Evolutionary conservation across 148 eudicot genomes (phyloP), one percentile per base, ranked within the genome.

Genomic region (Rhododendron williamsianum): DNA sequence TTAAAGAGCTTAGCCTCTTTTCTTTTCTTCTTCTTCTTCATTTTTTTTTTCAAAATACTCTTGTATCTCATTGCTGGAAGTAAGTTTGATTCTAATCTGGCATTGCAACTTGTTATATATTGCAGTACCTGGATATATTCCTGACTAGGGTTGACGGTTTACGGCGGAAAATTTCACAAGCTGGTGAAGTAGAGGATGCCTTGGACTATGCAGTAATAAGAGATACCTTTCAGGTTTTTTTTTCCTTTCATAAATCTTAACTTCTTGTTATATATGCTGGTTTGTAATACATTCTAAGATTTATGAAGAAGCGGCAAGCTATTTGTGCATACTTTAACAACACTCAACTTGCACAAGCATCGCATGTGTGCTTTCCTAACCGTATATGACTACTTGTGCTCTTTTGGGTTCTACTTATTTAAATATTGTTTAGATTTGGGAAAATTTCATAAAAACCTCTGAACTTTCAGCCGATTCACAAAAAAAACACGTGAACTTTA

Each of bases 61-160:
- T 27, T 13, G 13, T 45, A 81, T 80, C 84, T 38, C 35, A 67
- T 25, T 85, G 13, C 46, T 0, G 67, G 19, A 73, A 73, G 21
- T 10, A 36, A n/a, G 78, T 80, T 41, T 72, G 71, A 63, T 16
- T 9, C 35, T 71, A 41, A 81, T 36, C 25, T 82, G 74, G 27
- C 56, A 85, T 18, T 81, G 19, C 49, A 85, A 81, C 76, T 38
- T 80, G 84, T n/a, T 87, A 9, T 46, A 46, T 46, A 27, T 89
- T 85, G 81, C 95, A 96, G 99, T 97, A 97, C 90, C 86, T 93
- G 86, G 95, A 97, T 90, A 80, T 97, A 85, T 97, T 91, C 89
- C 95, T 95, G 48, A 94, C 98, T 25, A 93, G 98, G 87, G 87
- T 95, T 78, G 99, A 97, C 91, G 98, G 98, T 88, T 87, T 97